phyloP scores from a whole-genome alignment of 2,329 filamentous ascomycete species.

The Chalaropsis ovoidea region DNA sequence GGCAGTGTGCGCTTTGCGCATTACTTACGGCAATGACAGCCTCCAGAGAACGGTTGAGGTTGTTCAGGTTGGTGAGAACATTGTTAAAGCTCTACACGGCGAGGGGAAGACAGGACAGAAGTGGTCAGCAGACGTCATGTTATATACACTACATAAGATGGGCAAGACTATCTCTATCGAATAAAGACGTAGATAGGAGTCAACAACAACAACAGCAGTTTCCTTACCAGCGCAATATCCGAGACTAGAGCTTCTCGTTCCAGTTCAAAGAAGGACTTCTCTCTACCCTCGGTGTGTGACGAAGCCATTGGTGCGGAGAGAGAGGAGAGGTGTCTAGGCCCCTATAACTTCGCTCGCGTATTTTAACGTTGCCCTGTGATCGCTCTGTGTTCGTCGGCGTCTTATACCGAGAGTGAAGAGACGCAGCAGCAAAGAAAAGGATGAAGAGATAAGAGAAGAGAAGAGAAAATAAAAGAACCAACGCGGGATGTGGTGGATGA shows the following conservation, averaged over 20 bases:
- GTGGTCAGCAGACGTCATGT: neutral
- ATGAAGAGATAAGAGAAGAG: neutral
- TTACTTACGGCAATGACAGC: slow-evolving; percentile 72
- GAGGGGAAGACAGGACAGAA: neutral
- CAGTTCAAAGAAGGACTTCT: slow-evolving; percentile 62
- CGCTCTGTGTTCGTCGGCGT: too few relatives aligned
- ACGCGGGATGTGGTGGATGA: neutral
- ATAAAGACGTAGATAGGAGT: neutral
- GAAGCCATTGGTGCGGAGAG: slow-evolving; percentile 9
- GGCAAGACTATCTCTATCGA: too few relatives aligned
- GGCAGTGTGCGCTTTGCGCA: neutral
- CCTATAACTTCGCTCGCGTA: too few relatives aligned
- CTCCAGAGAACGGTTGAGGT: slow-evolving; percentile 83
- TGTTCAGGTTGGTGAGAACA: slow-evolving; percentile 91
- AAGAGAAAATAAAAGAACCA: neutral
- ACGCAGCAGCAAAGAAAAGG: neutral
- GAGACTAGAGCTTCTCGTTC: slow-evolving; percentile 61
- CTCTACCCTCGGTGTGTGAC: slow-evolving; percentile 26
- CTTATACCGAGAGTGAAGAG: too few relatives aligned
- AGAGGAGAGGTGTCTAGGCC: neutral
- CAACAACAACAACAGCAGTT: slow-evolving; percentile 12
- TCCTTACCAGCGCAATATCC: slow-evolving; percentile 59
- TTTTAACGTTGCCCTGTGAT: too few relatives aligned
- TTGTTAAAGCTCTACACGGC: slow-evolving; percentile 62
- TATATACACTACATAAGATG: neutral